Conservation (phyloP, 257 asterid species). For the Gardenia jasminoides region DNA sequence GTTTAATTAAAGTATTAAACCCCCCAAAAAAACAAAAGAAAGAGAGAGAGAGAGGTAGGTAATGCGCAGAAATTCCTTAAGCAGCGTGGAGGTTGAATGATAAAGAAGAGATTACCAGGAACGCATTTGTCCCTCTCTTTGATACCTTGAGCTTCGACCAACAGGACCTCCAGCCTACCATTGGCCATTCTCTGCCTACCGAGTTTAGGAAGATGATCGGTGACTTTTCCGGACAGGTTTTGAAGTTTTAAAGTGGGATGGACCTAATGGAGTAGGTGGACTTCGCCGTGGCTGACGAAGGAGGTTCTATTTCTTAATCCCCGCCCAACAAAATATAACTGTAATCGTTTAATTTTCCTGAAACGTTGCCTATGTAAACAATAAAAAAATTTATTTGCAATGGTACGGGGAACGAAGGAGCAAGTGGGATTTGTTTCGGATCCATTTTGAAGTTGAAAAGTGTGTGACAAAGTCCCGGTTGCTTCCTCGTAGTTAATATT, state of each 20-base stretch:
- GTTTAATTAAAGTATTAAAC: too few species aligned
- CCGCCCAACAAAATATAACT: neutral
- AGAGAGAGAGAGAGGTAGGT: too few species aligned
- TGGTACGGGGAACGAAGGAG: neutral
- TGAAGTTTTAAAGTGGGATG: neutral
- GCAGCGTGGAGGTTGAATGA: neutral
- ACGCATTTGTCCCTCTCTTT: slow-evolving; percentile 6
- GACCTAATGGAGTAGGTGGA: neutral
- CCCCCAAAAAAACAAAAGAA: too few species aligned
- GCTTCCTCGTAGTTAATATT: neutral
- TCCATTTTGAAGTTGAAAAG: neutral
- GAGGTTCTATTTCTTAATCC: neutral
- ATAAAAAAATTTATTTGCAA: too few species aligned
- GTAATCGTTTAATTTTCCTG: neutral
- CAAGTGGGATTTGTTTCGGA: neutral
- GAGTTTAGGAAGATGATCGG: neutral
- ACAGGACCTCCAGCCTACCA: slow-evolving; percentile 19
- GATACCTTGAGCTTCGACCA: slow-evolving; percentile 24
- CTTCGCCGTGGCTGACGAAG: neutral
- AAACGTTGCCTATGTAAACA: neutral
- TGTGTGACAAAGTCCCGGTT: neutral
- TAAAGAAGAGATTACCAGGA: slow-evolving; percentile 1
- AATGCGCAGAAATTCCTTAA: too few species aligned
- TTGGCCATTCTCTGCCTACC: neutral
- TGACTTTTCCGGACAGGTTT: neutral